Base-by-base conservation (phyloP, 2,329 filamentous ascomycete species). In the Apiospora malaysiana region DNA sequence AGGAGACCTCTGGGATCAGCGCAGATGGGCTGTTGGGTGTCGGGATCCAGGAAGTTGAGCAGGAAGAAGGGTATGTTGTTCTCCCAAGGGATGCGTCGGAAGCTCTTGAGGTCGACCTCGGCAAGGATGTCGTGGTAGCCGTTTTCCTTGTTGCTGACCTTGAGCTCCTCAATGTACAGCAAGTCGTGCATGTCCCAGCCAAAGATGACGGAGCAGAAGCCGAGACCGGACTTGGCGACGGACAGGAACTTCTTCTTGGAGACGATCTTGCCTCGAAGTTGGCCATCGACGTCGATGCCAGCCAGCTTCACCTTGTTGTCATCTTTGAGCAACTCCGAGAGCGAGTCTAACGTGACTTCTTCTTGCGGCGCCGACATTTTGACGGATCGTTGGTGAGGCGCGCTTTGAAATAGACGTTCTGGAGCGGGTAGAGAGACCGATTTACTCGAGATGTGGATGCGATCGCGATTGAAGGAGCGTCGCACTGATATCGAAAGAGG, bases 101-200 rank as follows among this genome's bases (percentile, higher is more conserved):
- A 95, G 71, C 87, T 92, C 72, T 81, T 84, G 51, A 95, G 81
- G 78, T 95, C 93, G 2, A 93, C 89, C 42, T 92, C 84, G 12
- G 93, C 93, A 69, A 94, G 86, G 63, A 95, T 82, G 79, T 95
- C 93, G 74, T 89, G 87, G 80, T 94, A 95, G 67, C 93, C 93
- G 78, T 94, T 94, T 77, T 92, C 90, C 75, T 91, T 91, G 82
- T 94, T 94, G 79, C 92, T 94, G 77, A 95, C 91, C 77, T 88
- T 88, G 70, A 94, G 86, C 79, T 95, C 92, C 74, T 87, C 87
- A 79, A 91, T 92, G 81, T 95, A 95, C 43, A 92, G 93, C 81
- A 89, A 86, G 77, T 96, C 93, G 78, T 95, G 93, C 92, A 95
- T 95, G 78, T 95, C 93, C 93, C 93, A 95, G 77, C 93, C 93